Evolutionary conservation across 495 filamentous ascomycete species (phyloP).

Genomic region (Penicillium paradoxum): DNA sequence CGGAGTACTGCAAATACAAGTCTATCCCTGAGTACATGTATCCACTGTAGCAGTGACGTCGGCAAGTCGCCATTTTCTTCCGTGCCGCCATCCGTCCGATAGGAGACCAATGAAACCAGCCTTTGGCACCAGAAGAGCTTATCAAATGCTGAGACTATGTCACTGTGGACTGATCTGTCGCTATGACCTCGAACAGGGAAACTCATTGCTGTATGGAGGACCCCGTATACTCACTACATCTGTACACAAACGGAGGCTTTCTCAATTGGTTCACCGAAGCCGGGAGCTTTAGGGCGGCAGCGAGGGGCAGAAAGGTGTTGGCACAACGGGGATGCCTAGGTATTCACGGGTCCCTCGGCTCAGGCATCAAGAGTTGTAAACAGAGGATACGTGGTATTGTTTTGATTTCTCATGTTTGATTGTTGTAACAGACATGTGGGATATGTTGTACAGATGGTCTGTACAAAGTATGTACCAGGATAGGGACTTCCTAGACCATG

Average conservation of each 20-base stretch:
- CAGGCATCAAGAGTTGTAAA: not conserved
- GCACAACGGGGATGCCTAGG: not conserved
- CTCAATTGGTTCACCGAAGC: constrained; percentile 28
- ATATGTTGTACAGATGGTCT: too few species aligned
- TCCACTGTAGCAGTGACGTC: constrained; percentile 42
- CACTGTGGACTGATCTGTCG: not conserved
- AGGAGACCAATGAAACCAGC: not conserved
- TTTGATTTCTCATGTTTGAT: too few species aligned
- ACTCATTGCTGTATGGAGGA: not conserved
- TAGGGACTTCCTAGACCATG: too few species aligned
- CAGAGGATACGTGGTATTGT: not conserved
- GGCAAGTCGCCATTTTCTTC: constrained; percentile 28
- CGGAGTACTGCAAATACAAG: constrained; percentile 4
- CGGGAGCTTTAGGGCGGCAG: constrained; percentile 12
- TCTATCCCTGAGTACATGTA: constrained; percentile 5
- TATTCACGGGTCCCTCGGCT: constrained; percentile 5
- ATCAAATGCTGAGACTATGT: not conserved
- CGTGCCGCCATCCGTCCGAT: constrained; percentile 16
- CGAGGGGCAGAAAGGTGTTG: constrained; percentile 12
- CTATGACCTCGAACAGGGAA: not conserved
- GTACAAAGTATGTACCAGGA: too few species aligned
- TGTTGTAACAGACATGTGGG: too few species aligned
- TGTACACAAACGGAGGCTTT: constrained; percentile 4
- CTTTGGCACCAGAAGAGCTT: not conserved
- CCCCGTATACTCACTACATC: not conserved